A percentile compares a stretch with the other conserved stretches of the same genome.
Evolutionary conservation across 2,329 filamentous ascomycete species (phyloP).

Genomic region (Pseudogymnoascus destructans): DNA sequence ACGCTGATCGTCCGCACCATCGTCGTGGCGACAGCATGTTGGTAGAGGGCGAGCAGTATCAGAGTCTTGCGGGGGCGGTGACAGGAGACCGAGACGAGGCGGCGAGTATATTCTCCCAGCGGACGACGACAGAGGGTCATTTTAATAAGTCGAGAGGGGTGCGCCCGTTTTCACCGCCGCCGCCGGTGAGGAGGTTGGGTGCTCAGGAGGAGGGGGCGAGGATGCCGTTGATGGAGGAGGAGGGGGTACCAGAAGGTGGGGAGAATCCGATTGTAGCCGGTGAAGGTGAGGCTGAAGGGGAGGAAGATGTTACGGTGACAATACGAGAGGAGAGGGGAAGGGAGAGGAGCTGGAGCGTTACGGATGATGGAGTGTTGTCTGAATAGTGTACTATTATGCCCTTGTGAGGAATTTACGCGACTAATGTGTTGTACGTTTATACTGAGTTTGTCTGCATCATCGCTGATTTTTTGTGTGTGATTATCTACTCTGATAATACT

Average conservation of each 20-base stretch:
- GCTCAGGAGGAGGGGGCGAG: constrained; percentile 14
- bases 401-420: not conserved
- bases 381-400: constrained; percentile 10
- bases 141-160: constrained; percentile 41
- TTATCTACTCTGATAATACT: not conserved
- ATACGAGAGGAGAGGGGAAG: constrained; percentile 1
- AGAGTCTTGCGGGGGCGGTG: constrained; percentile 41
- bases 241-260: not conserved
- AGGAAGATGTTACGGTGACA: not conserved
- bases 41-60: constrained; percentile 40
- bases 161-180: constrained; percentile 48
- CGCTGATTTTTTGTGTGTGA: not conserved
- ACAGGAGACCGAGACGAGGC: constrained; percentile 22
- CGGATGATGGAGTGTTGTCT: constrained; percentile 19
- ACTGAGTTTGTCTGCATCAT: not conserved
- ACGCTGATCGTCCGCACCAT: constrained; percentile 24
- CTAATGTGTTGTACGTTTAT: constrained; percentile 5
- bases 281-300: not conserved
- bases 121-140: constrained; percentile 17
- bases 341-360: constrained; percentile 22
- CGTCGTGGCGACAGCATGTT: constrained; percentile 42
- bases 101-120: constrained; percentile 41
- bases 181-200: constrained; percentile 15
- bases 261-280: not conserved
- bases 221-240: constrained; percentile 15